A percentile compares a stretch with the other conserved stretches of the same genome.
phyloP scores from a whole-genome alignment of 2,329 filamentous ascomycete species.

The Berkeleyomyces basicola region DNA sequence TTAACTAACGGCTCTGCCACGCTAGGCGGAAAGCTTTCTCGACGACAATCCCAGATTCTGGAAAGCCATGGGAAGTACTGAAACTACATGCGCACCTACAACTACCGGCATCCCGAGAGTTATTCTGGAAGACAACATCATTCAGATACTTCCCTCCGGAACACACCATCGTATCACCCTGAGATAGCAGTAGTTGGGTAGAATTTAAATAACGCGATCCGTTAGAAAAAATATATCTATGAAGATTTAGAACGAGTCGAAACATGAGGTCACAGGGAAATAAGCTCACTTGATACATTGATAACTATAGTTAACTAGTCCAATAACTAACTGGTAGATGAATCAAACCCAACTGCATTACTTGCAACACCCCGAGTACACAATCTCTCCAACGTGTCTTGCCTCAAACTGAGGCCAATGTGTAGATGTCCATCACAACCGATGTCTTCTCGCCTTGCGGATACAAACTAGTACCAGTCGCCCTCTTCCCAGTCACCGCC shows the following conservation, averaged over 20 bases:
- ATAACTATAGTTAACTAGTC: not conserved
- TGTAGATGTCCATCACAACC: not conserved
- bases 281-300: not conserved
- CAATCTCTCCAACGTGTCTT: no score
- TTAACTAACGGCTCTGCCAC: not conserved
- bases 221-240: not conserved
- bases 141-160: not conserved
- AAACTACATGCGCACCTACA: not conserved
- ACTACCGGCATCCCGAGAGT: not conserved
- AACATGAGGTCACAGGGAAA: not conserved
- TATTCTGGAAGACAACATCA: not conserved
- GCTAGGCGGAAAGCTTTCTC: not conserved
- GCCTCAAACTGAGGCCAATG: no score
- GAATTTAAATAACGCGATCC: not conserved
- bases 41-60: not conserved
- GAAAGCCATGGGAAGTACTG: not conserved
- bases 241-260: not conserved
- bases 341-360: no score
- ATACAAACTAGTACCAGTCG: not conserved
- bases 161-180: not conserved
- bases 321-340: no score
- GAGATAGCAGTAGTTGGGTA: not conserved
- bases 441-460: not conserved
- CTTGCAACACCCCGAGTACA: no score
- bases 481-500: slow-evolving; percentile 7